Base-by-base conservation (phyloP, 805 yeast species). In the Candida dajiaensis region DNA sequence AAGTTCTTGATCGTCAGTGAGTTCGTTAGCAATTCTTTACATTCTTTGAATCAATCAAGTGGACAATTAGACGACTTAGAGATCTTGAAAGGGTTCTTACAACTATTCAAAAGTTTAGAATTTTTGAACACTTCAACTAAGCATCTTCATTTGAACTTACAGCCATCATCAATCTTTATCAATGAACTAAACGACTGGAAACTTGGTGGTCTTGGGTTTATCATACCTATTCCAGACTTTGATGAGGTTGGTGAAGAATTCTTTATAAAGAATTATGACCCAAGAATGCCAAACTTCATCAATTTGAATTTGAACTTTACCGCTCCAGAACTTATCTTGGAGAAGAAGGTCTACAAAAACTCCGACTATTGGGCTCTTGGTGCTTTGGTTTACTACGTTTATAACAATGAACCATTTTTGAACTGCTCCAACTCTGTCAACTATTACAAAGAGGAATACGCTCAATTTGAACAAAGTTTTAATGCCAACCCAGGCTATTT, bases 171-270 rank as follows among this genome's bases (percentile, higher is more conserved):
- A 0, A 72, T 94, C 1, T 77, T 85, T 47, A 76, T 92, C 18
- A 90, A 85, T 54, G 84, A 80, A 36, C 85, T 81, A 53, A 90
- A 95, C 5, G 98, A 94, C 66, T 94, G 99, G 98, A 94, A 92
- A 63, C 62, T 94, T 2, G 76, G 85, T 7, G 97, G 97, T 0
- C 74, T 94, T 49, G 82, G 72, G 0, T 71, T 77, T 43, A 66
- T 77, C 68, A 62, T 77, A 70, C 58, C 86, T 70, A 54, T 64
- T 39, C 43, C 44, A 4, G 44, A 44, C 22, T 40, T 36, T 11
- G 47, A 49, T 5, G 77, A 74, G 15, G 57, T 78, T 12, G 74
- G 39, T 36, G 29, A 73, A 4, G 88, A 81, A 46, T 85, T 72
- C 60, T 81, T 73, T 53, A 68, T 87, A 40, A 86, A 87, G 57